Evolutionary conservation across 192 early-diverging fungal species (phyloP).

Genomic region (Linnemannia zychae): DNA sequence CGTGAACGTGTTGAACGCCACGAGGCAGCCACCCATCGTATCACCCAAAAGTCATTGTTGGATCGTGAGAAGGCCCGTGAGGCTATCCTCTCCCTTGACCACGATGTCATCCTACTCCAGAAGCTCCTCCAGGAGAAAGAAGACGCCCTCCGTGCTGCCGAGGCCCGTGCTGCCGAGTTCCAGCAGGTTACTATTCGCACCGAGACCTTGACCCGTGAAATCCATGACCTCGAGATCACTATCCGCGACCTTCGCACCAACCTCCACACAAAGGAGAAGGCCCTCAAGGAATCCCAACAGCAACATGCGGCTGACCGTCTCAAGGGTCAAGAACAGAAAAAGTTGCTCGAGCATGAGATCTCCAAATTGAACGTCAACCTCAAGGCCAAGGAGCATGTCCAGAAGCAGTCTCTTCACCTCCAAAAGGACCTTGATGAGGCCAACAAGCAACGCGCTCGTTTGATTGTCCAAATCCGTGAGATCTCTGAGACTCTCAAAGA

Average conservation of each 20-base stretch:
- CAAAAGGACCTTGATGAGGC: conserved; percentile 25
- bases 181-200: conserved; percentile 24
- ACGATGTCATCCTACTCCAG: conserved; percentile 29
- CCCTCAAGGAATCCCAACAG: conserved; percentile 10
- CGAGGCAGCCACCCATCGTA: background rate
- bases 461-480: conserved; percentile 20
- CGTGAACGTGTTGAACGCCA: background rate
- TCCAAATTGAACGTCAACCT: conserved; percentile 11
- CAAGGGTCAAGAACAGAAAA: conserved; percentile 9
- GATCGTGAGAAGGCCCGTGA: conserved; percentile 33
- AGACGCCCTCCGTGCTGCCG: conserved; percentile 21
- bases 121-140: conserved; percentile 36
- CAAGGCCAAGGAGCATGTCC: conserved; percentile 19
- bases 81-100: conserved; percentile 31
- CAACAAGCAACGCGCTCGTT: conserved; percentile 14
- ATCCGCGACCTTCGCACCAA: conserved; percentile 26
- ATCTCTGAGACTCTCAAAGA: background rate
- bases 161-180: conserved; percentile 10
- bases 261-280: conserved; percentile 11
- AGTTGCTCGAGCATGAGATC: conserved; percentile 14
- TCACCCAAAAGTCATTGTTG: conserved; percentile 25
- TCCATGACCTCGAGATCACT: conserved; percentile 29
- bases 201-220: conserved; percentile 31
- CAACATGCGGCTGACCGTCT: background rate
- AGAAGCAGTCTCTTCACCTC: conserved; percentile 4